Base-by-base conservation (phyloP, 352 stramenopile genomes). In the Globisporangium emineosum region DNA sequence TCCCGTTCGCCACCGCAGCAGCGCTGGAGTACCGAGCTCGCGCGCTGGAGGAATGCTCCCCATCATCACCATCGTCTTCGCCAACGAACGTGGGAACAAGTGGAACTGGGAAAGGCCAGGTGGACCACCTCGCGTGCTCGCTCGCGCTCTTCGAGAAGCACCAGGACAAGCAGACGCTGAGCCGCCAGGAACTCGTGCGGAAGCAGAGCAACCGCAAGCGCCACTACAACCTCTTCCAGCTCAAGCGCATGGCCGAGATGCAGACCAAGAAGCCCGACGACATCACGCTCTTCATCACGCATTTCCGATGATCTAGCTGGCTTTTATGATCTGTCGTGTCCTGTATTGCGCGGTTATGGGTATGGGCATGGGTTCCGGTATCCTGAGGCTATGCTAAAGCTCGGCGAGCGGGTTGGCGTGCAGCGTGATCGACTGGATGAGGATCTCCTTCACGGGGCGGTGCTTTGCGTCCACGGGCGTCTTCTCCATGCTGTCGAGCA, bases 401-500 rank as follows among this genome's bases (percentile, higher is more conserved):
- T 92, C 86, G 42, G 93, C 93, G 49, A 98, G 83, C 5, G 93
- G 93, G 69, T 98, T 98, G 32, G 93, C 92, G 70, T 98, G 93
- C 69, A 98, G 96, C 23, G 85, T 97, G 63, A 98, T 71, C 35
- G 58, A 76, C 55, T 97, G 80, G 64, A 98, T 85, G 30, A 86
- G 62, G 53, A 98, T 96, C 29, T 97, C 91, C 62, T 91, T 96
- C 19, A 93, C 52, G 32, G 93, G 91, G 3, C 85, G 85, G 74
- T 94, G 86, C 73, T 98, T 98, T 76, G 74, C 79, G 70, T 94
- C 88, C 27, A 98, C 90, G 3, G 93, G 93, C 17, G 96, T 71
- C 70, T 98, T 96, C 78, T 99, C 97, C 68, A 99, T 97, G 37
- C 88, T 88, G 73, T 99, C 97, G 47, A 99, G 73, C n/a, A 95